A percentile compares a stretch with the other conserved stretches of the same genome.
Evolutionary conservation across 257 asterid species (phyloP).

Genomic region (Solanum chmielewskii): DNA sequence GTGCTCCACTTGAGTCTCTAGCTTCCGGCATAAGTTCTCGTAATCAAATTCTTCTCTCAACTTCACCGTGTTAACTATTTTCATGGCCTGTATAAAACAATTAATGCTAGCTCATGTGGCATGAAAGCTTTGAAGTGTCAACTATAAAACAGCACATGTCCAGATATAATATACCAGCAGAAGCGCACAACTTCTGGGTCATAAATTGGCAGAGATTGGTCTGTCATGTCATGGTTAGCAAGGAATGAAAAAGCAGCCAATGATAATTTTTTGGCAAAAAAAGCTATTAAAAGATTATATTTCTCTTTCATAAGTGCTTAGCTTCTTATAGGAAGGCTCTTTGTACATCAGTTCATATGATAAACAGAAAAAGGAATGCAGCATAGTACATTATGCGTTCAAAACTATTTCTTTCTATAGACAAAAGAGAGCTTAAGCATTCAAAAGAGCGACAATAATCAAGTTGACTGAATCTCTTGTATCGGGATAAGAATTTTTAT

Average conservation of each 20-base stretch:
- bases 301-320: background rate
- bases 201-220: background rate
- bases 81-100: slow-evolving; percentile 73
- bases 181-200: background rate
- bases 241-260: background rate
- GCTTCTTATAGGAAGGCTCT: background rate
- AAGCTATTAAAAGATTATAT: background rate
- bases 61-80: slow-evolving; percentile 65
- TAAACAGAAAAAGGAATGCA: background rate
- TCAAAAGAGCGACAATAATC: background rate
- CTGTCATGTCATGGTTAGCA: background rate
- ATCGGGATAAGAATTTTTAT: background rate
- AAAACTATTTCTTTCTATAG: background rate
- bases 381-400: background rate
- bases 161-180: background rate
- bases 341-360: background rate
- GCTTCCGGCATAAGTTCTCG: slow-evolving; percentile 75
- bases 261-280: background rate
- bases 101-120: background rate
- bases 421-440: background rate
- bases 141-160: background rate
- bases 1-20: slow-evolving; percentile 70
- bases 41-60: slow-evolving; percentile 90
- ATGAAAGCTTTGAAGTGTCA: background rate
- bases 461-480: background rate